Conservation (phyloP, 495 filamentous ascomycete species). For the Xylaria sp. region DNA sequence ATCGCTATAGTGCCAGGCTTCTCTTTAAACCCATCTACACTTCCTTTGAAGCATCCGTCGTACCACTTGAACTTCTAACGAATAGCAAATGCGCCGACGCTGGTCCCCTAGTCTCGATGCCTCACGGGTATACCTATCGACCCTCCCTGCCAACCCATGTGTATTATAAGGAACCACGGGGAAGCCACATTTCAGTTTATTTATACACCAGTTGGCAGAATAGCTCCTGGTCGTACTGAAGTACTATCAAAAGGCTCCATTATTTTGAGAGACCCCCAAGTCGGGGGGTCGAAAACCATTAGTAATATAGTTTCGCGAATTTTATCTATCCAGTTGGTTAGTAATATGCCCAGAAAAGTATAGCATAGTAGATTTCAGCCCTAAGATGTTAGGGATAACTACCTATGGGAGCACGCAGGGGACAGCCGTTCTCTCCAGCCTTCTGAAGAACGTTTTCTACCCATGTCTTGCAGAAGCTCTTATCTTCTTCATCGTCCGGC, state of each 20-base stretch:
- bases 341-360: neutral
- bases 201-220: neutral
- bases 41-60: neutral
- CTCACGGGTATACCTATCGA: neutral
- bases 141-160: neutral
- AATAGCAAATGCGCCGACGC: neutral
- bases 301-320: neutral
- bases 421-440: neutral
- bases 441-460: neutral
- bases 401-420: neutral
- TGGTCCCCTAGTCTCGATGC: neutral
- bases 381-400: neutral
- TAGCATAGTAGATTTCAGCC: neutral
- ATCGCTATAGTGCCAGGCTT: neutral
- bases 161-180: neutral
- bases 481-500: neutral
- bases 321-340: neutral
- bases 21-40: neutral
- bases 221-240: neutral
- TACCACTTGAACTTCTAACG: neutral
- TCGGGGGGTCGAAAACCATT: neutral
- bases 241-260: neutral
- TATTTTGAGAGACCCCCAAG: neutral
- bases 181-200: neutral
- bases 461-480: neutral